Evolutionary conservation across 2,329 filamentous ascomycete genomes (phyloP), one percentile per base, ranked within the genome.

Genomic region (Septoria petroselini): DNA sequence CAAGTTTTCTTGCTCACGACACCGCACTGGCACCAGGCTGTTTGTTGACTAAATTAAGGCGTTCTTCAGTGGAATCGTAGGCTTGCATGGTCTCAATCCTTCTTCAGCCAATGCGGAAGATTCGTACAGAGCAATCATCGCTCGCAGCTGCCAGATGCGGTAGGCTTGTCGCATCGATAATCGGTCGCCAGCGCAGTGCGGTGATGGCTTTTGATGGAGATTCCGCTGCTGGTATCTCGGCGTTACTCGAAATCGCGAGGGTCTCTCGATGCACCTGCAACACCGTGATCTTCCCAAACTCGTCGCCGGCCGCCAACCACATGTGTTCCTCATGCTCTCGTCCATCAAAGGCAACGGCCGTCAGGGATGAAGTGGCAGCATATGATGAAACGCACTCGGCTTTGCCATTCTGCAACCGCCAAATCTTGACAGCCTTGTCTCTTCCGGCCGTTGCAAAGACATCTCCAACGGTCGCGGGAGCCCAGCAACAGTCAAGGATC

Each of bases 401-500:
- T 3, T 53, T 52, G 3, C 48, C 55, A 3, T 50, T 62, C 0
- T 31, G 21, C 3, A 75, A 48, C 35, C 65, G 65, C 81, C 81
- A 84, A 29, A 83, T 65, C 58, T 80, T 83, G 42, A 95, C 83
- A 19, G 77, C 78, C 72, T 94, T 97, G 69, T 98, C 93, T 61
- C 93, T 79, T 2, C 91, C 89, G 1, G 91, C 91, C 0, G 93
- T 98, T 9, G 86, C 86, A 69, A 98, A 98, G 21, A 78, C 68
- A 4, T 69, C 60, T 7, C 67, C 64, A 6, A 64, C 63, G 1
- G 64, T 50, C 0, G 59, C 33, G 1, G 85, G 85, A 1, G 85
- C 84, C 91, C 93, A 98, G 2, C 87, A 82, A 1, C 83, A 86
- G 65, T 90, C 89, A 11, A 97, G 76, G 38, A 98, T 91, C 90